Evolutionary conservation across 1,284 basidiomycete genomes (phyloP).

Genomic region (Trichosporon sp.): DNA sequence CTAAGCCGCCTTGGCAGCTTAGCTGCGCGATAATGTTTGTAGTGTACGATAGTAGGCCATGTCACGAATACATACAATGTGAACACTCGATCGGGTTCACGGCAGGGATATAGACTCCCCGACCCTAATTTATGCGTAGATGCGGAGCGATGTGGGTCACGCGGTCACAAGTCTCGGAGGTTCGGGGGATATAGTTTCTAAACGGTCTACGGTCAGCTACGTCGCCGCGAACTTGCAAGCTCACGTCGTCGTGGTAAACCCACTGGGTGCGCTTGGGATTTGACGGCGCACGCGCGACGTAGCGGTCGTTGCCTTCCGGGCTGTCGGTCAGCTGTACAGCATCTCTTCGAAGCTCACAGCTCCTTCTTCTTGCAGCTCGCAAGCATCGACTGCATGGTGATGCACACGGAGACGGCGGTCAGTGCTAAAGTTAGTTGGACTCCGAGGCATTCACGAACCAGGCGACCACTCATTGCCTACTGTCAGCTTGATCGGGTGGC

Average conservation of each 20-base stretch:
- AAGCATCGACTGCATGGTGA: slow-evolving; percentile 59
- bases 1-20: slow-evolving; percentile 52
- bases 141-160: not conserved
- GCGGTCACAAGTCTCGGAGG: not conserved
- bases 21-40: slow-evolving; percentile 21
- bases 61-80: slow-evolving; percentile 19
- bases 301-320: slow-evolving; percentile 54
- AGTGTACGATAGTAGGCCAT: slow-evolving; percentile 24
- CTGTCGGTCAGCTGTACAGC: slow-evolving; percentile 30
- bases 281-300: slow-evolving; percentile 50
- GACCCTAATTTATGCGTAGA: not conserved
- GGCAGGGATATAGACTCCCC: not conserved
- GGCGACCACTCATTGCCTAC: slow-evolving; percentile 55
- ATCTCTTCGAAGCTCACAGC: slow-evolving; percentile 36
- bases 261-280: slow-evolving; percentile 55
- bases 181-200: not conserved
- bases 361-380: slow-evolving; percentile 56
- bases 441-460: slow-evolving; percentile 32
- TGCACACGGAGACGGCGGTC: slow-evolving; percentile 54
- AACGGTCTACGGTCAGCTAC: slow-evolving; percentile 30
- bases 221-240: slow-evolving; percentile 22
- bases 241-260: slow-evolving; percentile 56
- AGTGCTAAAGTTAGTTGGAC: slow-evolving; percentile 40
- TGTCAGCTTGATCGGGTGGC: slow-evolving; percentile 9
- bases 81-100: not conserved